These are phyloP conservation scores for Knufia petricola DNA, from an alignment of 2,329 filamentous ascomycete species.

Conservation along the genomic window DNA sequence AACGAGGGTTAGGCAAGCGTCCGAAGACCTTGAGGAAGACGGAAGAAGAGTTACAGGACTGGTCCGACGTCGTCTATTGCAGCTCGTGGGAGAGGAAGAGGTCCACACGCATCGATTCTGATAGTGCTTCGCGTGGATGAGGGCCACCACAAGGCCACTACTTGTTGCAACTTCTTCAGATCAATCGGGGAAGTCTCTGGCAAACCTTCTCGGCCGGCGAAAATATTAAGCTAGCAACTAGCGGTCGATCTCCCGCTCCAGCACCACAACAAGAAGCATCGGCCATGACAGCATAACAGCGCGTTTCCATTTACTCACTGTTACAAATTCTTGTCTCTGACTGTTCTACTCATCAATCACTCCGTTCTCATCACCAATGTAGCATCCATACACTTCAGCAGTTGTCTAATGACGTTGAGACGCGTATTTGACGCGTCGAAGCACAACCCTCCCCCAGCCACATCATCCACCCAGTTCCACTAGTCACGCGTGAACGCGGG, in stretches of 20 bases:
- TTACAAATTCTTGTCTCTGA: neutral
- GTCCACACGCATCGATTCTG: neutral
- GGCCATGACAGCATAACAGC: neutral
- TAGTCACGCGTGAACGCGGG: slow-evolving; percentile 14
- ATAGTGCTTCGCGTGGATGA: neutral
- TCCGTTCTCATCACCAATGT: neutral
- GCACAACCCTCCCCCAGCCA: slow-evolving; percentile 7
- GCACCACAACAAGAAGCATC: slow-evolving; percentile 6
- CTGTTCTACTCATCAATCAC: neutral
- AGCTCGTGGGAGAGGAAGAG: slow-evolving; percentile 10
- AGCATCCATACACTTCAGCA: neutral
- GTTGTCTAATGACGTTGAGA: neutral
- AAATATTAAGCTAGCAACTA: too few relatives aligned
- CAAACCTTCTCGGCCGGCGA: too few relatives aligned
- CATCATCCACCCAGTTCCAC: neutral
- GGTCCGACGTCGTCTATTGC: slow-evolving; percentile 21
- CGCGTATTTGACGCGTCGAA: slow-evolving; percentile 9
- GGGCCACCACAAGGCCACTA: too few relatives aligned
- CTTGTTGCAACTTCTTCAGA: too few relatives aligned
- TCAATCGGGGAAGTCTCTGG: too few relatives aligned
- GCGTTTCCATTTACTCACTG: neutral
- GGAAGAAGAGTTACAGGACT: slow-evolving; percentile 26
- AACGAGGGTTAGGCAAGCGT: slow-evolving; percentile 16
- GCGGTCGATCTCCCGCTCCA: slow-evolving; percentile 15
- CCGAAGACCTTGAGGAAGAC: slow-evolving; percentile 23